Percentiles rank a stretch among this genome's conserved stretches.
phyloP scores from a whole-genome alignment of 2,329 filamentous ascomycete species.

The Ploettnerulaceae sp. region DNA sequence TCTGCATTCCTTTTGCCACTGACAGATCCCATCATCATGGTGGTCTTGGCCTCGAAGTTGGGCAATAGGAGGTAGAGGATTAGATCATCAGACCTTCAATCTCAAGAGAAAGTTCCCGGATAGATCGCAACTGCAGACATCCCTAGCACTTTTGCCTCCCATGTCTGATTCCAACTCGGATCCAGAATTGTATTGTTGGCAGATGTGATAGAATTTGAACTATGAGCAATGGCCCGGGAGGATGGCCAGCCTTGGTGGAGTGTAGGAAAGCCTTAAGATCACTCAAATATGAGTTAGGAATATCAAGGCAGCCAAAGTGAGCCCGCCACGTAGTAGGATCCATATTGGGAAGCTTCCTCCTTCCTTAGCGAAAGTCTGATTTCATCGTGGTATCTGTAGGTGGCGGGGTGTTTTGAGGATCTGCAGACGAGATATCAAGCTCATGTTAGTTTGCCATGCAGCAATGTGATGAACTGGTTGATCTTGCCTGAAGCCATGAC shows the following conservation, averaged over 20 bases:
- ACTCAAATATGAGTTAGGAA: constrained; percentile 19
- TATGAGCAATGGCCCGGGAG: constrained; percentile 22
- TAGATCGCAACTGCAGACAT: constrained; percentile 4
- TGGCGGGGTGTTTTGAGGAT: constrained; percentile 26
- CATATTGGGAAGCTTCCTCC: constrained; percentile 25
- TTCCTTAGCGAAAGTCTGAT: constrained; percentile 24
- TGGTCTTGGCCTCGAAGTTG: constrained; percentile 8
- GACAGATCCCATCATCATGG: constrained; percentile 12
- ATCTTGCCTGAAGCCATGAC: constrained; percentile 22
- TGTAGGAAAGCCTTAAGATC: constrained; percentile 22
- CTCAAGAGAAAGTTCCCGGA: constrained; percentile 7
- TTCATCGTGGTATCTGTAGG: constrained; percentile 17
- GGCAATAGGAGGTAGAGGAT: constrained; percentile 15
- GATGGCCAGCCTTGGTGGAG: constrained; percentile 18
- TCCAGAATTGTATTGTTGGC: constrained; percentile 3
- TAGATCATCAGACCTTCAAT: constrained; percentile 11
- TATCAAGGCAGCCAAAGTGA: constrained; percentile 28
- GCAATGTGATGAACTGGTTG: constrained; percentile 23
- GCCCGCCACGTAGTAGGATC: constrained; percentile 32
- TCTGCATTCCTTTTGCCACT: constrained; percentile 25
- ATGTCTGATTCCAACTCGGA: constrained; percentile 6
- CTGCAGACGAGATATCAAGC: constrained; percentile 24
- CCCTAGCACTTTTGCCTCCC: constrained; percentile 9
- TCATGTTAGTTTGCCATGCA: constrained; percentile 26
- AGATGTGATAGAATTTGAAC: constrained; percentile 22